phyloP scores from a whole-genome alignment of 1,284 basidiomycete genomes.

The Porodaedalea pini region DNA sequence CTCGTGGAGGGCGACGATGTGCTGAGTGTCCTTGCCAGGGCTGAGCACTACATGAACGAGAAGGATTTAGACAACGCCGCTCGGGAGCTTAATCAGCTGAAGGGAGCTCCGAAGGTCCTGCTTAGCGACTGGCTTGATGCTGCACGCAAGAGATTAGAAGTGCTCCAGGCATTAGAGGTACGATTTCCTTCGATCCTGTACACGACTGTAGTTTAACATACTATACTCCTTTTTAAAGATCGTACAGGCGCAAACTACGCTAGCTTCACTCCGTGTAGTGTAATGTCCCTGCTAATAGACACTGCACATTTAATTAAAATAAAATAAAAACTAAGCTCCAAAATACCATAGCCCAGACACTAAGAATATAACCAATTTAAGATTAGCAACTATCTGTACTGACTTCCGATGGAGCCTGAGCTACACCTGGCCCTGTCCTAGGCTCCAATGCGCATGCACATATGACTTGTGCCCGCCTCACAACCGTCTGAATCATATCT shows the following conservation, averaged over 20 bases:
- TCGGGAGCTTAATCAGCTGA: constrained; percentile 88
- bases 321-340: not conserved
- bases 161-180: constrained; percentile 90
- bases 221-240: constrained; percentile 45
- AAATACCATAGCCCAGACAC: not conserved
- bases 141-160: constrained; percentile 85
- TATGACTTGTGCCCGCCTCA: constrained; percentile 77
- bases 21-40: constrained; percentile 80
- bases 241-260: constrained; percentile 78
- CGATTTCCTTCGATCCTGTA: constrained; percentile 24
- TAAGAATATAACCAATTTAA: not conserved
- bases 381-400: constrained; percentile 8
- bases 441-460: constrained; percentile 68
- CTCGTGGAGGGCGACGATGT: constrained; percentile 80
- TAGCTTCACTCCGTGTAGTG: constrained; percentile 45
- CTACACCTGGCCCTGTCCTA: constrained; percentile 18
- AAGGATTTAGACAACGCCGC: constrained; percentile 92
- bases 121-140: constrained; percentile 91
- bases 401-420: constrained; percentile 6
- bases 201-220: not conserved
- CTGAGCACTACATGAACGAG: constrained; percentile 87
- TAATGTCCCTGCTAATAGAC: constrained; percentile 23
- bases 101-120: constrained; percentile 80
- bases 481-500: constrained; percentile 64
- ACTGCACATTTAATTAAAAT: not conserved